phyloP scores from a whole-genome alignment of 2,329 filamentous ascomycete species.

The Calonectria ilicicola region DNA sequence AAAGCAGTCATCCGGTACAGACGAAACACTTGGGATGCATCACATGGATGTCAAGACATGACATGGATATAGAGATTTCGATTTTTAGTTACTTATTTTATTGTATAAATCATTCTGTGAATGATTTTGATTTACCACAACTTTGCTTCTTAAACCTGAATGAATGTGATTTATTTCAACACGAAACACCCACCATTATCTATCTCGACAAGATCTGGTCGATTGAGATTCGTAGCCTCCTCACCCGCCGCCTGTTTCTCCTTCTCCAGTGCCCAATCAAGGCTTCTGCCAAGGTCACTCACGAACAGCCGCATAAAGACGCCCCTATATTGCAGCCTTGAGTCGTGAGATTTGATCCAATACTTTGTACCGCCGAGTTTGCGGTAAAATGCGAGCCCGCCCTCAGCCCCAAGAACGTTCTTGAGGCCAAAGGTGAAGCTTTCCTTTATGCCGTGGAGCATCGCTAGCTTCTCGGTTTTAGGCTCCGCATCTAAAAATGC shows the following conservation, averaged over 20 bases:
- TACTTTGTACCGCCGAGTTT: conserved; percentile 34
- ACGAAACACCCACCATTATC: conserved; percentile 32
- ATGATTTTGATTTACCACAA: background rate
- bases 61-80: conserved; percentile 3
- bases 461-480: conserved; percentile 36
- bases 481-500: conserved; percentile 35
- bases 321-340: conserved; percentile 27
- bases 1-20: conserved; percentile 1
- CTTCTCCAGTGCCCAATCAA: conserved; percentile 35
- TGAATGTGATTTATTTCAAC: conserved; percentile 17
- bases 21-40: background rate
- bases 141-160: no score
- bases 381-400: conserved; percentile 33
- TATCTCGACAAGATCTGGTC: conserved; percentile 25
- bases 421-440: conserved; percentile 12
- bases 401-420: conserved; percentile 30
- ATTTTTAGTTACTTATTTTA: background rate
- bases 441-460: conserved; percentile 42
- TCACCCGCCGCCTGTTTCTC: conserved; percentile 14
- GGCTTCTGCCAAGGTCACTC: conserved; percentile 28
- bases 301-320: conserved; percentile 31
- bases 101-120: background rate
- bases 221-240: background rate
- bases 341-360: conserved; percentile 35
- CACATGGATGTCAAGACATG: background rate